These are phyloP conservation scores for Diaporthe destruens DNA, from an alignment of 2,329 filamentous ascomycete genomes.

Conservation along the genomic window DNA sequence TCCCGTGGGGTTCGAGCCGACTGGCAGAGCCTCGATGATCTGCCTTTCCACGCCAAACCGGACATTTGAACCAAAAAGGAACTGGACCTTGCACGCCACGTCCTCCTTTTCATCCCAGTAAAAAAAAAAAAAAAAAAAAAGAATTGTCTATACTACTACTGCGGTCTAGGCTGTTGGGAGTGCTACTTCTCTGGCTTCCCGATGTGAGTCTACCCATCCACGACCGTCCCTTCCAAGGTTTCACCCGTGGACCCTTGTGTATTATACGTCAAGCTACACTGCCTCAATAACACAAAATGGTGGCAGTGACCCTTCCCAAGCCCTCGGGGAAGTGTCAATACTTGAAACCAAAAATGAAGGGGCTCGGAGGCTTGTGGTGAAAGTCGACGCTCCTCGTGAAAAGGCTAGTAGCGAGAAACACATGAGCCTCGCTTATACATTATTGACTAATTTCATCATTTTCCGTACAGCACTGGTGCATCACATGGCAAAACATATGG, in stretches of 20 bases:
- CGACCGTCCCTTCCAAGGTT: not conserved
- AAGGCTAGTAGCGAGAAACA: not conserved
- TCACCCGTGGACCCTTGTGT: no score
- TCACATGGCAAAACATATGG: not conserved
- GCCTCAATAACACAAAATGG: no score
- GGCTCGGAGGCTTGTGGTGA: not conserved
- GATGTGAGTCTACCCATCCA: no score
- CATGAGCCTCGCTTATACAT: not conserved
- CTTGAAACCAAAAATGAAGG: not conserved
- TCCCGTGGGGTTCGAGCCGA: not conserved
- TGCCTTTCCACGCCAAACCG: not conserved
- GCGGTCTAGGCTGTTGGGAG: not conserved
- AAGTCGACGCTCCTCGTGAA: not conserved
- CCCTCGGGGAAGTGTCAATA: not conserved
- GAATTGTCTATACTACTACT: not conserved
- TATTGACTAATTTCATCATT: rapidly evolving
- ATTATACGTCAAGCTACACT: not conserved
- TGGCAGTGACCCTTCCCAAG: no score
- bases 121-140: no score
- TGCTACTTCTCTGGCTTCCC: not conserved
- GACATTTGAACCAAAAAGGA: no score
- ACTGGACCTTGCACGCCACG: not conserved
- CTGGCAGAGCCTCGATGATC: not conserved
- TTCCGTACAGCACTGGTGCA: not conserved
- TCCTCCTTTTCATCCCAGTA: no score